phyloP scores from a whole-genome alignment of 2,329 filamentous ascomycete species.

The Tothia fuscella region DNA sequence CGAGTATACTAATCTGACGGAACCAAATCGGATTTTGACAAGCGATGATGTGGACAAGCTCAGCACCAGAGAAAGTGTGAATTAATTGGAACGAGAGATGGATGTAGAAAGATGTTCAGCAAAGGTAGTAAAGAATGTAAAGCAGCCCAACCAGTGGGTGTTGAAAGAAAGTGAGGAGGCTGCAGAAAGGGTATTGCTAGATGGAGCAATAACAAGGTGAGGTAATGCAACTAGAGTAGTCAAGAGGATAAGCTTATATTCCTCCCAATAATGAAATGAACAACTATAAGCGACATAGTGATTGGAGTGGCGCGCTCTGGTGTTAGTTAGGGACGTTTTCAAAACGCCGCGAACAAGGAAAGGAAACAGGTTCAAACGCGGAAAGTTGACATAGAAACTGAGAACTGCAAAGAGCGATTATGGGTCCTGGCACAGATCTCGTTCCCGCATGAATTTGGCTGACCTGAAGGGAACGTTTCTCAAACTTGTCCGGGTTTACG shows the following conservation, averaged over 20 bases:
- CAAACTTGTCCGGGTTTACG: too few species aligned
- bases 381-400: slow-evolving; percentile 5
- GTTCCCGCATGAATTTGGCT: slow-evolving; percentile 11
- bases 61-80: background rate
- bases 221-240: background rate
- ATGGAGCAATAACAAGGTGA: slow-evolving; percentile 17
- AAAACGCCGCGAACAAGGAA: slow-evolving; percentile 17
- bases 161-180: slow-evolving; percentile 35
- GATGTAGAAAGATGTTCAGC: slow-evolving; percentile 24
- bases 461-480: slow-evolving; percentile 8
- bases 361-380: slow-evolving; percentile 6
- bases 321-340: slow-evolving; percentile 31
- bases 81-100: slow-evolving; percentile 5
- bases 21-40: background rate
- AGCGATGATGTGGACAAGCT: background rate
- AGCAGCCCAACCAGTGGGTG: slow-evolving; percentile 43
- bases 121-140: slow-evolving; percentile 38
- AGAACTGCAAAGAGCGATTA: slow-evolving; percentile 6
- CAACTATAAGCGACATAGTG: slow-evolving; percentile 25
- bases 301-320: slow-evolving; percentile 29
- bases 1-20: background rate
- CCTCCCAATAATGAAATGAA: background rate
- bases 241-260: background rate
- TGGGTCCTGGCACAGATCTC: background rate
- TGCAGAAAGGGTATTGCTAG: slow-evolving; percentile 17